These are phyloP conservation scores for Bryoglossum gracile DNA, from an alignment of 495 filamentous ascomycete genomes.

Conservation along the genomic window DNA sequence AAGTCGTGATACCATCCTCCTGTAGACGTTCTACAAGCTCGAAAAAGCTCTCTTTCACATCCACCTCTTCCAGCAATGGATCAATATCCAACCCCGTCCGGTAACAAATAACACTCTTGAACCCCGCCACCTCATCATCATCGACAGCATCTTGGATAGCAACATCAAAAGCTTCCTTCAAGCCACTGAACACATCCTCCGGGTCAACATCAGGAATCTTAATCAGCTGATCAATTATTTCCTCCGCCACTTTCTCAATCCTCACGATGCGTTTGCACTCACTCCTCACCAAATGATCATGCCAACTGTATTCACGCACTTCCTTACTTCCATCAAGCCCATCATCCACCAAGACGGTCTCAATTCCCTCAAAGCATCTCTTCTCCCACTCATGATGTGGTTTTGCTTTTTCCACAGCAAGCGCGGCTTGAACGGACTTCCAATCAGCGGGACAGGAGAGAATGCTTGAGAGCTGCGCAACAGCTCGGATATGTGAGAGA, in stretches of 20 bases:
- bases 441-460: conserved; percentile 53
- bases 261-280: conserved; percentile 72
- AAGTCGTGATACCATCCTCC: conserved; percentile 1
- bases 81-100: conserved; percentile 63
- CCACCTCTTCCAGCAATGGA: background rate
- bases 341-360: conserved; percentile 74
- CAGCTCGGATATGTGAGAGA: conserved; percentile 63
- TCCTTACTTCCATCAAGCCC: conserved; percentile 51
- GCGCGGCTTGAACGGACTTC: conserved; percentile 54
- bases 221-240: conserved; percentile 46
- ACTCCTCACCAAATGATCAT: conserved; percentile 55
- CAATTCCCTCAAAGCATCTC: conserved; percentile 65
- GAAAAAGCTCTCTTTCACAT: conserved; percentile 21
- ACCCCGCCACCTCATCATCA: conserved; percentile 67
- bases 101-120: conserved; percentile 84
- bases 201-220: conserved; percentile 12
- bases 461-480: conserved; percentile 57
- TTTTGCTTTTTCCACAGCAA: conserved; percentile 46
- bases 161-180: conserved; percentile 36
- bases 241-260: conserved; percentile 70
- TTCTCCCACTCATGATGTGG: conserved; percentile 52
- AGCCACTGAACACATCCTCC: conserved; percentile 36
- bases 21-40: conserved; percentile 3
- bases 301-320: conserved; percentile 59
- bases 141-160: conserved; percentile 34